Percentiles rank a stretch among this genome's conserved stretches.
These are phyloP conservation scores for Solanum virginianum DNA, from an alignment of 257 asterid species.

Conservation along the genomic window DNA sequence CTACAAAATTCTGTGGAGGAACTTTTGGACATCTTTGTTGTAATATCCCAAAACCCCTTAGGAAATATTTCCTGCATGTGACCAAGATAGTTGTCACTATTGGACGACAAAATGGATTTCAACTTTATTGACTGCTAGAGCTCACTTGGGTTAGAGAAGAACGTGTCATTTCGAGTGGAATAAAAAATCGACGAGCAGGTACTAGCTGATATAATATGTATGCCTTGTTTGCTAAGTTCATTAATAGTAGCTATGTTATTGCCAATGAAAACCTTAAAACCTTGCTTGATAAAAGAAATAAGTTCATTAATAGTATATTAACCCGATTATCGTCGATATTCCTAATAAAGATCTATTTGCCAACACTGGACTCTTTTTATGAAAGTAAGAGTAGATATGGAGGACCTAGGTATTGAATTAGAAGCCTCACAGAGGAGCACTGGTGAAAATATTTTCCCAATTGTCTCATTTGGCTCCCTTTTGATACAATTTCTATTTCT, in stretches of 20 bases:
- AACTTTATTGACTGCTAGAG: not conserved
- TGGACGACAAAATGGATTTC: not conserved
- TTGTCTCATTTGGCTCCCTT: not conserved
- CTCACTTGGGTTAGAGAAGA: not conserved
- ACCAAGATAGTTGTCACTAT: not conserved
- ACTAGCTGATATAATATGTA: not conserved
- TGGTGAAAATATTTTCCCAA: not conserved
- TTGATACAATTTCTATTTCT: not conserved
- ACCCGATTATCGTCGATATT: not conserved
- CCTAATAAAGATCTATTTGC: not conserved
- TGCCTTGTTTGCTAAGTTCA: not conserved
- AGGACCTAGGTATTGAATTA: not conserved
- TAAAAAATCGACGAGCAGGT: not conserved
- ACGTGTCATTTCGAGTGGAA: not conserved
- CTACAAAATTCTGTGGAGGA: not conserved
- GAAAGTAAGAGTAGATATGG: not conserved
- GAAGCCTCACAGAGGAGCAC: not conserved
- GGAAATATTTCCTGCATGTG: not conserved
- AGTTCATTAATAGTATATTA: not conserved
- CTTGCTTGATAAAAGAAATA: not conserved
- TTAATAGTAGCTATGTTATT: not conserved
- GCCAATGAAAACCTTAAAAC: not conserved
- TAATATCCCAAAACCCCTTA: not conserved
- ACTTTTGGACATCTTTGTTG: not conserved
- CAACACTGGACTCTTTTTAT: not conserved